These are phyloP conservation scores for Balamuthia mandrillaris DNA, from an alignment of 208 protist species.

Conservation along the genomic window DNA sequence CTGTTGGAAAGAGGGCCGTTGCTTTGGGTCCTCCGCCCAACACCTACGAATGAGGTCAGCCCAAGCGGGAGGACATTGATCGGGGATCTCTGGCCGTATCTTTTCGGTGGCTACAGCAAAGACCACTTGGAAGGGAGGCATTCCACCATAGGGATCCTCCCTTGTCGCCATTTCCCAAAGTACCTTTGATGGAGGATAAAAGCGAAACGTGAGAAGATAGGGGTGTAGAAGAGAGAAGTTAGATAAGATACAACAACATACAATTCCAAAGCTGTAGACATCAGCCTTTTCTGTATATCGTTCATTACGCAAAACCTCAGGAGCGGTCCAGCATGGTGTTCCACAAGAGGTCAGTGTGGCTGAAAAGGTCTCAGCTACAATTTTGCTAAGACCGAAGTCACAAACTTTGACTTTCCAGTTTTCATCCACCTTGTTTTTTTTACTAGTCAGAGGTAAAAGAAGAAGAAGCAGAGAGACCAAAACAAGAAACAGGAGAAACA, in stretches of 20 bases:
- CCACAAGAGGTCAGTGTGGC: slow-evolving; percentile 57
- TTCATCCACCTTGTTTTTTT: slow-evolving; percentile 38
- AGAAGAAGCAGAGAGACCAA: background rate
- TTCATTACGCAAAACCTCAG: slow-evolving; percentile 53
- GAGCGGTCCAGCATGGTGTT: slow-evolving; percentile 59
- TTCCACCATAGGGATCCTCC: slow-evolving; percentile 11
- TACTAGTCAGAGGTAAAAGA: background rate
- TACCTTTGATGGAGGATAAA: background rate
- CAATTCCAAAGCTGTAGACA: slow-evolving; percentile 52
- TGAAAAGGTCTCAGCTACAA: background rate
- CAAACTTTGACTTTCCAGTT: slow-evolving; percentile 60
- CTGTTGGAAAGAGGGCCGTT: background rate
- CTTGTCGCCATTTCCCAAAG: slow-evolving; percentile 14
- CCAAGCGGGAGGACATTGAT: background rate
- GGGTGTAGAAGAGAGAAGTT: background rate
- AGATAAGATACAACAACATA: background rate
- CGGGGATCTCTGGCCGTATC: background rate
- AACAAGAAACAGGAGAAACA: background rate
- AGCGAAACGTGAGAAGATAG: background rate
- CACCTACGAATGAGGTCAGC: slow-evolving; percentile 5
- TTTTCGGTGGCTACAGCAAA: background rate
- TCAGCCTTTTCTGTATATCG: slow-evolving; percentile 62
- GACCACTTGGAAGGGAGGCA: slow-evolving; percentile 36
- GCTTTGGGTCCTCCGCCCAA: background rate
- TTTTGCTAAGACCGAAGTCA: slow-evolving; percentile 55